Conservation (phyloP, 495 filamentous ascomycete genomes). For the Rusavskia elegans region DNA sequence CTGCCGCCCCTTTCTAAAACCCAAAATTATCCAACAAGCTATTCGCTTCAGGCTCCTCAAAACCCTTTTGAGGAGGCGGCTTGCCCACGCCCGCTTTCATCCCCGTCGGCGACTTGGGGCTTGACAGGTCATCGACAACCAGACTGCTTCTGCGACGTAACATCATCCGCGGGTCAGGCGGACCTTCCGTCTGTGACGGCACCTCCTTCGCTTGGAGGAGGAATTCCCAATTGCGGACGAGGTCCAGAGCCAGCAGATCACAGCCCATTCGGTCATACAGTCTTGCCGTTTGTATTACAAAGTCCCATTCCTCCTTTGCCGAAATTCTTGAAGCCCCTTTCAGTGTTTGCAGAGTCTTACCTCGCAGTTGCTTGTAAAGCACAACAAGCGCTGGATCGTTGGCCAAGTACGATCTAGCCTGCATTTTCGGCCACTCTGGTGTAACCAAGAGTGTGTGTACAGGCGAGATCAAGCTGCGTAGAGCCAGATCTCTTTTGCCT, state of each 20-base stretch:
- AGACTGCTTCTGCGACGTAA: conserved; percentile 58
- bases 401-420: conserved; percentile 64
- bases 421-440: conserved; percentile 35
- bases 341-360: conserved; percentile 72
- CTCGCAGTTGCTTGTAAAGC: conserved; percentile 73
- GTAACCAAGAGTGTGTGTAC: conserved; percentile 53
- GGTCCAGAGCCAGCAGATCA: conserved; percentile 76
- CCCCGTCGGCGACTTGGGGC: conserved; percentile 16
- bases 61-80: conserved; percentile 59
- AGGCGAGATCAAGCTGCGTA: conserved; percentile 70
- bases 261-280: conserved; percentile 93
- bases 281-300: conserved; percentile 74
- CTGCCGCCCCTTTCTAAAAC: conserved; percentile 23
- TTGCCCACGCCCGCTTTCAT: conserved; percentile 35
- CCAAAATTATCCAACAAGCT: conserved; percentile 69
- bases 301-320: conserved; percentile 68
- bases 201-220: conserved; percentile 30
- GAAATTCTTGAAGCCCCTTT: conserved; percentile 72
- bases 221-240: conserved; percentile 83
- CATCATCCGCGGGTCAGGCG: conserved; percentile 47
- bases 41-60: conserved; percentile 81
- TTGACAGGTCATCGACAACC: conserved; percentile 65
- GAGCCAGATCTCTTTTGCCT: conserved; percentile 64
- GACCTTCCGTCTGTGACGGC: conserved; percentile 12
- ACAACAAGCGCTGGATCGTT: conserved; percentile 82